These are phyloP conservation scores for Yarrowia porcina DNA, from an alignment of 805 yeast species.

Conservation along the genomic window DNA sequence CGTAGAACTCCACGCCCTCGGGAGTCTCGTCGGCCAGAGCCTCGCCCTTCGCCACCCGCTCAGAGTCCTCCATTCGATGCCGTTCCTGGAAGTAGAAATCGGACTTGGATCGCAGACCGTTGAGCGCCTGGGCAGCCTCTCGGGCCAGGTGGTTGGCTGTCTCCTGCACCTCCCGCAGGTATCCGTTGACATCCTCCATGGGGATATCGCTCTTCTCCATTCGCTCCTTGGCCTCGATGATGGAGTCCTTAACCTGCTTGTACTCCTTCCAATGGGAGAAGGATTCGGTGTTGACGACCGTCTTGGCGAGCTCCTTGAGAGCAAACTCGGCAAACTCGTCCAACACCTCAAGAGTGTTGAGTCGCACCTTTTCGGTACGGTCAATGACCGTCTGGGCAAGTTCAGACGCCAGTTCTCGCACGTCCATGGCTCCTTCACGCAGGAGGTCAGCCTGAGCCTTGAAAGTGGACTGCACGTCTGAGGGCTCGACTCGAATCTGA, in stretches of 20 bases:
- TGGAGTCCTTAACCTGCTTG: conserved; percentile 43
- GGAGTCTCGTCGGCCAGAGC: conserved; percentile 32
- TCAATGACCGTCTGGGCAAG: conserved; percentile 31
- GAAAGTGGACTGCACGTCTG: conserved; percentile 30
- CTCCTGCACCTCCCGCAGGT: conserved; percentile 44
- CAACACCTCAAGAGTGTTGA: conserved; percentile 45
- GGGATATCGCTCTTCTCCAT: conserved; percentile 42
- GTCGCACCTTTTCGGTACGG: conserved; percentile 31
- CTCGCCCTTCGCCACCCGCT: conserved; percentile 29
- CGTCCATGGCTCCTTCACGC: conserved; percentile 32
- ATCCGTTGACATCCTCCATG: conserved; percentile 42
- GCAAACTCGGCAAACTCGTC: conserved; percentile 50
- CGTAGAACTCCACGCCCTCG: conserved; percentile 33
- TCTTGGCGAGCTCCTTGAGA: conserved; percentile 42
- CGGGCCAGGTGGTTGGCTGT: conserved; percentile 43
- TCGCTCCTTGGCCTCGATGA: conserved; percentile 43
- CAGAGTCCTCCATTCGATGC: conserved; percentile 26
- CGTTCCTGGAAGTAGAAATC: conserved; percentile 32
- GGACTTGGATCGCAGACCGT: conserved; percentile 31
- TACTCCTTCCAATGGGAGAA: conserved; percentile 42
- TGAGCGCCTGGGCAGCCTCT: conserved; percentile 45
- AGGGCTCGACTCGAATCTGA: conserved; percentile 26
- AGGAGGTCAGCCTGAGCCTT: conserved; percentile 31
- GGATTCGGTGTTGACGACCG: conserved; percentile 26
- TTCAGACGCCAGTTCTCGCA: conserved; percentile 29